phyloP scores from a whole-genome alignment of 2,329 filamentous ascomycete genomes.

The Helotiales sp. region DNA sequence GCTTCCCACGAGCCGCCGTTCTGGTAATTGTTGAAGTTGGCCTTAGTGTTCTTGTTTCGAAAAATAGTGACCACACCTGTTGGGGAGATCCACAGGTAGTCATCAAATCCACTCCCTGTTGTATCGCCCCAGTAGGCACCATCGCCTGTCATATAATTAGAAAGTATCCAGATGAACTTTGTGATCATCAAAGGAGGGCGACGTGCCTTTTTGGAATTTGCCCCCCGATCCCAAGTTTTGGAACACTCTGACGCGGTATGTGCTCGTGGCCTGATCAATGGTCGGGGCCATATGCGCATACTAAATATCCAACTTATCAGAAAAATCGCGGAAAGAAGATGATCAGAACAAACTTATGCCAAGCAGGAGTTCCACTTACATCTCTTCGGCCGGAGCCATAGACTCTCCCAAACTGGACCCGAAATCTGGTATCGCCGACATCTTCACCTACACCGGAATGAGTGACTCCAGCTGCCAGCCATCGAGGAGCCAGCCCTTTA shows the following conservation, averaged over 20 bases:
- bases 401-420: neutral
- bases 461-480: conserved; percentile 16
- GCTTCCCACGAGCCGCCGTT: neutral
- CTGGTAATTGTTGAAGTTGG: conserved; percentile 42
- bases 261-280: neutral
- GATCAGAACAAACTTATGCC: neutral
- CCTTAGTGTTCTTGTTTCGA: neutral
- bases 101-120: conserved; percentile 31
- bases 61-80: conserved; percentile 1
- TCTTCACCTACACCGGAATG: conserved; percentile 12
- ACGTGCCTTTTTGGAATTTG: neutral
- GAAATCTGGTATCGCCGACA: neutral
- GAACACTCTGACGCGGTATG: neutral
- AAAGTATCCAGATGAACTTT: no score
- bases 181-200: no score
- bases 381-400: neutral
- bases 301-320: neutral
- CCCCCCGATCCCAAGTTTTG: neutral
- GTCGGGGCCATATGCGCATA: neutral
- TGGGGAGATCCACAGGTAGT: conserved; percentile 18
- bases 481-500: conserved; percentile 14
- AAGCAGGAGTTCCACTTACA: neutral
- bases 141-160: neutral
- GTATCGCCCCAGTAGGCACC: conserved; percentile 36
- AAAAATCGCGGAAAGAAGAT: neutral